These are phyloP conservation scores for Scleromitrula shiraiana DNA, from an alignment of 2,329 filamentous ascomycete species.

Conservation along the genomic window DNA sequence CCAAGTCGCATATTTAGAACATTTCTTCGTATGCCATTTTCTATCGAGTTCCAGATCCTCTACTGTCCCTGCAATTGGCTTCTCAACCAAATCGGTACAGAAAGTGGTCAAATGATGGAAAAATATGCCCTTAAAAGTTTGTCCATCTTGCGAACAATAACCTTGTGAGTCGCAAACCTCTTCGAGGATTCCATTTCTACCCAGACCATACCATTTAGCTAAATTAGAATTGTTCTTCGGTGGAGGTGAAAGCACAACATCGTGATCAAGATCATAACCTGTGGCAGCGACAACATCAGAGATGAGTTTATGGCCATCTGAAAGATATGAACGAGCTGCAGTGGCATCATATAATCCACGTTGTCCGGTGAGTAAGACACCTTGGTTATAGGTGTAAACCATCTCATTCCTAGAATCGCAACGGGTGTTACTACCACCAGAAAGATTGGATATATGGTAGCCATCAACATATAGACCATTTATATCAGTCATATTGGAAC, in stretches of 20 bases:
- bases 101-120: slow-evolving; percentile 82
- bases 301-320: slow-evolving; percentile 73
- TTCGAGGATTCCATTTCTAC: slow-evolving; percentile 72
- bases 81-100: slow-evolving; percentile 53
- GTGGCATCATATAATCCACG: slow-evolving; percentile 75
- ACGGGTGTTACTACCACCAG: slow-evolving; percentile 52
- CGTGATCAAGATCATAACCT: slow-evolving; percentile 53
- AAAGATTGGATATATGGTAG: slow-evolving; percentile 71
- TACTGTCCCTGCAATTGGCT: slow-evolving; percentile 20
- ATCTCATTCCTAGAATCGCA: slow-evolving; percentile 80
- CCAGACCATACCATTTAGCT: slow-evolving; percentile 61
- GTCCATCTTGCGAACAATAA: slow-evolving; percentile 71
- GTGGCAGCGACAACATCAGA: slow-evolving; percentile 68
- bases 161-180: slow-evolving; percentile 72
- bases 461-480: slow-evolving; percentile 77
- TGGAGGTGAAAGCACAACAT: background rate
- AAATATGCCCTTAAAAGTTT: slow-evolving; percentile 93
- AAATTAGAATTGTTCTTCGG: slow-evolving; percentile 6
- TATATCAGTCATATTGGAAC: slow-evolving; percentile 71
- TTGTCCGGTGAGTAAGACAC: slow-evolving; percentile 75
- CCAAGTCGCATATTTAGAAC: slow-evolving; percentile 63
- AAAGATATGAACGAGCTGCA: slow-evolving; percentile 60
- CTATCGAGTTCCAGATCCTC: slow-evolving; percentile 12
- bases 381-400: slow-evolving; percentile 96
- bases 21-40: slow-evolving; percentile 49